phyloP scores from a whole-genome alignment of 257 asterid species.

The Penstemon eatonii region DNA sequence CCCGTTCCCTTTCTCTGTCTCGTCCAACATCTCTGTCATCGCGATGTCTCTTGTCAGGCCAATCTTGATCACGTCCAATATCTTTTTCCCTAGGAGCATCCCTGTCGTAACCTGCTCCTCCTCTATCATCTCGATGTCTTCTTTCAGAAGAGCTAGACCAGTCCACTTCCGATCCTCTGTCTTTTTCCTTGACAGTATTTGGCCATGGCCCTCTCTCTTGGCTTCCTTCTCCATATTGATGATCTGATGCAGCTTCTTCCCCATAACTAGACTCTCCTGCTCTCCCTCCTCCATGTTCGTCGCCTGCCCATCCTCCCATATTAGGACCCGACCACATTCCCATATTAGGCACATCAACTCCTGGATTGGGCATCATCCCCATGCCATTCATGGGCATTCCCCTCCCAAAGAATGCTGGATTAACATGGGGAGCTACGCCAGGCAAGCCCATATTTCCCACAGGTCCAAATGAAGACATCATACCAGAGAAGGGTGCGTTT shows the following conservation, averaged over 20 bases:
- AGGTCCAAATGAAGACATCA: slow-evolving; percentile 71
- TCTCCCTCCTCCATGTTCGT: slow-evolving; percentile 81
- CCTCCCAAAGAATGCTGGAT: slow-evolving; percentile 91
- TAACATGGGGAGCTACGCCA: slow-evolving; percentile 97
- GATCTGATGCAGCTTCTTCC: slow-evolving; percentile 90
- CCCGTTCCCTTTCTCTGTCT: slow-evolving; percentile 65
- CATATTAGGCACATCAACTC: slow-evolving; percentile 77
- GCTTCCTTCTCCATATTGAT: slow-evolving; percentile 76
- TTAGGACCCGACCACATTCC: slow-evolving; percentile 90
- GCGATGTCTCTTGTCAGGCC: slow-evolving; percentile 60
- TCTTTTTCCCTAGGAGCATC: slow-evolving; percentile 59
- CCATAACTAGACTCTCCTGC: slow-evolving; percentile 90
- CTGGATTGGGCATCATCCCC: slow-evolving; percentile 86
- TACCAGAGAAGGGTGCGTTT: slow-evolving; percentile 66
- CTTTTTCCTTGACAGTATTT: slow-evolving; percentile 64
- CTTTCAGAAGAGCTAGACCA: slow-evolving; percentile 89
- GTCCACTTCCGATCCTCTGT: slow-evolving; percentile 74
- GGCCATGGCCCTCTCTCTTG: slow-evolving; percentile 76
- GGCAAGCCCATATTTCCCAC: slow-evolving; percentile 78
- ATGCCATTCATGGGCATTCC: slow-evolving; percentile 87
- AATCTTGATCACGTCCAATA: slow-evolving; percentile 47
- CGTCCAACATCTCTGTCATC: slow-evolving; percentile 62
- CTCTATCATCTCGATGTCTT: slow-evolving; percentile 74
- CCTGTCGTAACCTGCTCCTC: slow-evolving; percentile 59
- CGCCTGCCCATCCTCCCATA: slow-evolving; percentile 86